A percentile compares a stretch with the other conserved stretches of the same genome.
These are phyloP conservation scores for Trametes gibbosa DNA, from an alignment of 768 basidiomycete genomes.

Conservation along the genomic window DNA sequence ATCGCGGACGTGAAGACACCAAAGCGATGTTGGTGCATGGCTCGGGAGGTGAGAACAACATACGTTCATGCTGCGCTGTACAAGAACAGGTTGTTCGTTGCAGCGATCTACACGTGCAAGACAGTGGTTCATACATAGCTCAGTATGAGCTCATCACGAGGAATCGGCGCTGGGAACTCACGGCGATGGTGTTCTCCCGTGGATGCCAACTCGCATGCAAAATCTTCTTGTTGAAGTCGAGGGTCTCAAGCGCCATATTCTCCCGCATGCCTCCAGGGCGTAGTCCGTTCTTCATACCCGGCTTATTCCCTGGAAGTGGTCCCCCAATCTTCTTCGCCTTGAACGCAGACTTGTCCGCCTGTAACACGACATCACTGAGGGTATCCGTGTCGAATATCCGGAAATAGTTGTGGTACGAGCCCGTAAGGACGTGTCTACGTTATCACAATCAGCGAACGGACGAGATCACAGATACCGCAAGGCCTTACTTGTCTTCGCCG, in stretches of 20 bases:
- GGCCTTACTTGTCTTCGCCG: conserved; percentile 78
- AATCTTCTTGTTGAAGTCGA: conserved; percentile 98
- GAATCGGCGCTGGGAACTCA: conserved; percentile 42
- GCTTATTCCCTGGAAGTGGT: conserved; percentile 68
- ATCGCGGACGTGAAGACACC: neutral
- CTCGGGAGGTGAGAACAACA: too few species aligned
- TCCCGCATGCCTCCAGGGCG: conserved; percentile 76
- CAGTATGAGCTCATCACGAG: conserved; percentile 1
- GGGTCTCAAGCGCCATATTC: conserved; percentile 79
- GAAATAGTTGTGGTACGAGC: conserved; percentile 99
- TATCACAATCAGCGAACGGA: neutral
- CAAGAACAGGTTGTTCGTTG: conserved; percentile 94
- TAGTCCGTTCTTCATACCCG: conserved; percentile 70
- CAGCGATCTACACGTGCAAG: conserved; percentile 67
- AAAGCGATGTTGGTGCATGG: neutral
- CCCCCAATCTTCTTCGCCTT: conserved; percentile 99
- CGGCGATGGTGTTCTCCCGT: conserved; percentile 95
- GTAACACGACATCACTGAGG: conserved; percentile 85
- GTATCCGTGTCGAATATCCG: conserved; percentile 95
- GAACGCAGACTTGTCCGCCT: conserved; percentile 99
- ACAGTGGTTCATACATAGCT: neutral
- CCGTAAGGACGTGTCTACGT: conserved; percentile 90
- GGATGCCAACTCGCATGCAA: conserved; percentile 98
- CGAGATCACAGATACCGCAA: conserved; percentile 20
- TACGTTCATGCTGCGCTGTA: conserved; percentile 59